Base-by-base conservation (phyloP, 139 green algal genomes). In the Tetraselmis striata region DNA sequence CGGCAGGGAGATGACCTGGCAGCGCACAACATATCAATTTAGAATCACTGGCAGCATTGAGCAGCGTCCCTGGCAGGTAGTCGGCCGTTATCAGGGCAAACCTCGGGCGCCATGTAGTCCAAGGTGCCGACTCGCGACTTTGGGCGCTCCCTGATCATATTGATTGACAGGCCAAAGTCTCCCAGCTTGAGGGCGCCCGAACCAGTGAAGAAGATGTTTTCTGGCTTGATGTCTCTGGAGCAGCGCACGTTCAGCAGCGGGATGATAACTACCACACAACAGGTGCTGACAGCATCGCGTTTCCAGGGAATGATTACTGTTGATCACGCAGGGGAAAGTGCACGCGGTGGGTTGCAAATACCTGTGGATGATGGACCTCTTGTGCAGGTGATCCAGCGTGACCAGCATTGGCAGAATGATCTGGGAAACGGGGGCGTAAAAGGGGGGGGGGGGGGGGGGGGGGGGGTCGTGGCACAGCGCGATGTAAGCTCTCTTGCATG, bases 331-430 rank as follows among this genome's bases (percentile, higher is more conserved):
- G n/a, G n/a, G n/a, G n/a, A n/a, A n/a, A n/a, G n/a, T n/a, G n/a
- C n/a, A n/a, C n/a, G n/a, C n/a, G n/a, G n/a, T n/a, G n/a, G n/a
- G n/a, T n/a, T n/a, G n/a, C n/a, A n/a, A n/a, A 67, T 67, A 67
- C 45, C 45, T 67, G 45, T 67, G 45, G 45, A 67, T 67, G 5
- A 67, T 67, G 5, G 45, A 67, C 45, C 5, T 67, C 18, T 67
- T 67, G 45, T 67, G 45, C 28, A 84, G 78, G 75, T 83, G 76
- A 75, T 86, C 81, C 24, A 90, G 81, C 2, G 84, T 86, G 1
- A 83, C 32, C 31, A 90, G 32, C 77, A 88, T 32, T 1, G 87
- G 87, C 82, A 84, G 76, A 76, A 90, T 85, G 30, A 90, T 81
- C 67, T 84, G 75, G 28, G 32, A n/a, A n/a, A n/a, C n/a, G n/a